Percentiles rank a stretch among this genome's conserved stretches.
These are phyloP conservation scores for Dactylellina cionopaga DNA, from an alignment of 2,329 filamentous ascomycete genomes.

Conservation along the genomic window DNA sequence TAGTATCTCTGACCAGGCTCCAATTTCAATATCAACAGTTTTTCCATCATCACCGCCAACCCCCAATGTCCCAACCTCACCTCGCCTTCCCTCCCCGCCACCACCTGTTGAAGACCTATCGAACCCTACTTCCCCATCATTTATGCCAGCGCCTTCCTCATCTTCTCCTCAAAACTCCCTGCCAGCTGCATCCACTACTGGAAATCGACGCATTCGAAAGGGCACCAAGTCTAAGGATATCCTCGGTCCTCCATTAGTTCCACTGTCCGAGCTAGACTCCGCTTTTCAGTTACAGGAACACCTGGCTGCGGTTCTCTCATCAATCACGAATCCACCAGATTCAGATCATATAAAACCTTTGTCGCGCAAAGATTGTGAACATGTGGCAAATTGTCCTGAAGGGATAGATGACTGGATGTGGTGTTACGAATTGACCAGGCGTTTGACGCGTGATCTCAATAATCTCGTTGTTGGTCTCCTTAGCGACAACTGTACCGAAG, in stretches of 20 bases:
- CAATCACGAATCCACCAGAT: constrained; percentile 73
- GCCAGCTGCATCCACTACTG: constrained; percentile 68
- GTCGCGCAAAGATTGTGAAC: constrained; percentile 76
- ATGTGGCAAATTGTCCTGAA: constrained; percentile 80
- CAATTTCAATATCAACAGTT: constrained; percentile 31
- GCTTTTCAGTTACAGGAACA: constrained; percentile 98
- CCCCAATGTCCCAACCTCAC: constrained; percentile 73
- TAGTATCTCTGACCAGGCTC: background rate
- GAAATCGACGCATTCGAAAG: constrained; percentile 83
- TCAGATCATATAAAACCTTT: constrained; percentile 73
- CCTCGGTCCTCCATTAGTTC: constrained; percentile 86
- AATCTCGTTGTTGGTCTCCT: constrained; percentile 91
- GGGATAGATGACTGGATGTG: constrained; percentile 87
- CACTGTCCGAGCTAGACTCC: constrained; percentile 79
- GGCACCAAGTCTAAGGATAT: constrained; percentile 93
- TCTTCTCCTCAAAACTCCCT: constrained; percentile 66
- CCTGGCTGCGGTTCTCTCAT: constrained; percentile 87
- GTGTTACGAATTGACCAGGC: constrained; percentile 97
- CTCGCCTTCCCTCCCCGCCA: constrained; percentile 91
- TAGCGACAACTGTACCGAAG: constrained; percentile 85
- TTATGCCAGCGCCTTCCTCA: constrained; percentile 76
- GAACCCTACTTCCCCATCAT: constrained; percentile 51
- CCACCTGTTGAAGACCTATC: constrained; percentile 95
- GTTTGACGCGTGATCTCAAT: constrained; percentile 94
- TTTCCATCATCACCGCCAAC: background rate